Base-by-base conservation (phyloP, 208 protist genomes). In the Leptomonas pyrrhocoris region DNA sequence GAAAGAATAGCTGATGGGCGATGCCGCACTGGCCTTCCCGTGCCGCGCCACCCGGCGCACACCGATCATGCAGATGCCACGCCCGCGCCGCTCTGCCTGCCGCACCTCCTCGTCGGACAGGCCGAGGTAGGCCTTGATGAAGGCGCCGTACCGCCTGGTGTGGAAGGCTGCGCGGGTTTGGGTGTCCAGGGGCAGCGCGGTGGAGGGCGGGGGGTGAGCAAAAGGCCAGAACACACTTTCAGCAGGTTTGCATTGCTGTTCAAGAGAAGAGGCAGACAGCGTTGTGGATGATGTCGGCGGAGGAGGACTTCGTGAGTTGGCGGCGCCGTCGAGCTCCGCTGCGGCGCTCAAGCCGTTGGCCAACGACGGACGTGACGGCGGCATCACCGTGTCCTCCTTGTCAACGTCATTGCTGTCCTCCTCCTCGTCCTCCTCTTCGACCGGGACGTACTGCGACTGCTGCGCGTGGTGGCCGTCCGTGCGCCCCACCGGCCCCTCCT, bases 111-210 rank as follows among this genome's bases (percentile, higher is more conserved):
- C 61, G 57, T 81, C 80, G 2, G 77, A 80, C 36, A 87, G 80
- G 15, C 80, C 82, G 43, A 88, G 83, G 67, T 95, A 95, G 0
- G 85, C 83, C 43, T 81, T 63, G 45, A 95, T 68, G 71, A 95
- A 95, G 27, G 57, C 57, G 28, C 77, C 81, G 73, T 89, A 95
- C 55, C 87, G 86, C 49, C 81, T 58, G 13, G 73, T 80, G 73
- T 95, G 90, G 69, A 84, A 88, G 36, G 69, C 54, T 11, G 72
- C 59, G 34, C 78, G 80, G 42, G 81, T 78, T 43, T 82, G 54
- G 12, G 50, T 36, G 18, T 43, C 49, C 9, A 6, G 36, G 25
- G 78, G 77, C 7, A 73, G 58, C 11, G 69, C 61, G 15, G 65
- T 9, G 0, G 49, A 49, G 3, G 77, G 68, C 0, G 72, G 74